Conservation (phyloP, 1,284 basidiomycete species). For the Testicularia cyperi region DNA sequence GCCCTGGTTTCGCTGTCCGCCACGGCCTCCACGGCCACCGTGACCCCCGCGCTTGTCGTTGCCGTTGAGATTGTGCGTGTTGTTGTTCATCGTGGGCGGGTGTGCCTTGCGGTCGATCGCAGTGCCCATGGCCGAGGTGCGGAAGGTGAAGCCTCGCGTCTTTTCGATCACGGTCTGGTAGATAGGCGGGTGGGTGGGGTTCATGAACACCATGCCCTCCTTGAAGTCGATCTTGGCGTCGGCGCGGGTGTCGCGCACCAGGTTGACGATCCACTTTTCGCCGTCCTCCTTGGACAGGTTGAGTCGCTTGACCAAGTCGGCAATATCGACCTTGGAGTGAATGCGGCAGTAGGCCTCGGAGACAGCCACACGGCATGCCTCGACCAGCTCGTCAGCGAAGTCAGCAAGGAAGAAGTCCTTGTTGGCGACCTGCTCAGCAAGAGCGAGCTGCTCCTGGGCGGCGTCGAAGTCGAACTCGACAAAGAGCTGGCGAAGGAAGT, state of each 20-base stretch:
- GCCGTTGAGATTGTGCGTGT: conserved; percentile 39
- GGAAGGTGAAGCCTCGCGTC: conserved; percentile 84
- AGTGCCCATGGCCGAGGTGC: conserved; percentile 85
- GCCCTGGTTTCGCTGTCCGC: conserved; percentile 44
- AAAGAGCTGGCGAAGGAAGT: conserved; percentile 90
- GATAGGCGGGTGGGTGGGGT: conserved; percentile 81
- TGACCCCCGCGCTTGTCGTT: conserved; percentile 40
- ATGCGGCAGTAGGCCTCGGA: conserved; percentile 97
- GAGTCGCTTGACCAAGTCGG: conserved; percentile 87
- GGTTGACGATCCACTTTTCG: conserved; percentile 98
- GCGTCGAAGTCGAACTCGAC: conserved; percentile 87
- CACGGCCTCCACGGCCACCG: conserved; percentile 46
- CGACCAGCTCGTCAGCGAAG: conserved; percentile 88
- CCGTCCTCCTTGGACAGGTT: conserved; percentile 91
- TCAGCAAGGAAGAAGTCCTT: conserved; percentile 93
- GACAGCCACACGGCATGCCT: conserved; percentile 91
- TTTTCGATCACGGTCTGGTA: conserved; percentile 96
- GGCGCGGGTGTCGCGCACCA: conserved; percentile 93
- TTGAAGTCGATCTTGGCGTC: conserved; percentile 97
- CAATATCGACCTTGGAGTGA: conserved; percentile 93
- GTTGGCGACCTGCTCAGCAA: conserved; percentile 79
- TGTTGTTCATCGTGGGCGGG: conserved; percentile 32
- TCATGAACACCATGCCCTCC: conserved; percentile 94
- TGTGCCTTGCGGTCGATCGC: conserved; percentile 69
- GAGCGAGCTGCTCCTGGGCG: conserved; percentile 77